Evolutionary conservation across 106 monocot genomes (phyloP), one percentile per base, ranked within the genome.

Genomic region (Ottelia alismoides): DNA sequence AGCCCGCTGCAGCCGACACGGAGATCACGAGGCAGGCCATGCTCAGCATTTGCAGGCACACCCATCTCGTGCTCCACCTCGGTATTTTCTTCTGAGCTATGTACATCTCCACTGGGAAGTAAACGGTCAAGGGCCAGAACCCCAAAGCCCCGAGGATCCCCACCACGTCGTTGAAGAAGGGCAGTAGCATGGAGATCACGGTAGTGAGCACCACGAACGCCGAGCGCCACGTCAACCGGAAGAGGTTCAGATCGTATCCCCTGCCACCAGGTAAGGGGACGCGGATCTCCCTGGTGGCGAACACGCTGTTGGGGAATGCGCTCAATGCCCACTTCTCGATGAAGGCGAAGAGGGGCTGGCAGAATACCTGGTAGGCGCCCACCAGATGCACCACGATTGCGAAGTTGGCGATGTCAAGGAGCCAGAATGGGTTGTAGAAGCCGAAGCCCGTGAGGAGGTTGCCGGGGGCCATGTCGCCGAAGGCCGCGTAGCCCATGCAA

Each of bases 351-450:
- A 94, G 64, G 0, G 94, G 94, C 60, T 94, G 94, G 78, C 78
- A 84, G 71, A 56, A 94, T 63, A 94, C 94, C 51, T 92, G 92
- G 84, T 94, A 94, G 20, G 94, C 94, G 23, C 94, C 94, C 51
- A 94, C 63, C 30, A 94, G 81, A 76, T 94, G 94, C 56, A 88
- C 52, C 26, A 84, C 88, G 29, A 94, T 84, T 57, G 88, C 88
- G 20, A 70, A 76, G 64, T 88, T 94, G 65, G 88, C 94, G 45
- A 94, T 81, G 84, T 94, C 78, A 45, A 88, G 81, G 18, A 94
- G 81, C 94, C 94, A 94, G 71, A n/a, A 94, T 1, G 94, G 94
- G 68, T 88, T 76, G 88, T 94, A 94, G 80, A 94, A 94, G 51
- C 93, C 92, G 32, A 92, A 92, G 2, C 86, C 86, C n/a, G 92